A percentile compares a stretch with the other conserved stretches of the same genome.
These are phyloP conservation scores for Boeremia exigua DNA, from an alignment of 2,329 filamentous ascomycete species.

Conservation along the genomic window DNA sequence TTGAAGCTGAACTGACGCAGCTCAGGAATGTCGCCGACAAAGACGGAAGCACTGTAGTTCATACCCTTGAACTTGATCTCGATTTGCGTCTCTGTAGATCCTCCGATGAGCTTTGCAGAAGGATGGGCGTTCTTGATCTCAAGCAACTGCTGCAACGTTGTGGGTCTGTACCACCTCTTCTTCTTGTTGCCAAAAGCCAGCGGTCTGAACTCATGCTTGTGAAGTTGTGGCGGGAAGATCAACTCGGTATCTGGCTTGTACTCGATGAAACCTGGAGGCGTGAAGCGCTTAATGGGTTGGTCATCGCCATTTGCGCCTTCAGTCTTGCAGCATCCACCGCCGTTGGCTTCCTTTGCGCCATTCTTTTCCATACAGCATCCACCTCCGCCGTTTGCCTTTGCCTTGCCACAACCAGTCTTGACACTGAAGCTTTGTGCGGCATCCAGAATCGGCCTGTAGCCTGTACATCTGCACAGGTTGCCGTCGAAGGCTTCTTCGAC, in stretches of 20 bases:
- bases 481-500: constrained; percentile 97
- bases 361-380: constrained; percentile 75
- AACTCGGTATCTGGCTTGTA: constrained; percentile 93
- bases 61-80: constrained; percentile 98
- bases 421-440: constrained; percentile 87
- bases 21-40: constrained; percentile 90
- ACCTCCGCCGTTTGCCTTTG: constrained; percentile 63
- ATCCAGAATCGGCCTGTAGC: constrained; percentile 91
- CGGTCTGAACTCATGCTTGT: constrained; percentile 80
- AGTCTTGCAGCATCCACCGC: constrained; percentile 51
- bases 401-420: constrained; percentile 62
- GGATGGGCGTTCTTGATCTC: constrained; percentile 89
- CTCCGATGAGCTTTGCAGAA: constrained; percentile 90
- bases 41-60: constrained; percentile 88
- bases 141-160: constrained; percentile 83
- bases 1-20: constrained; percentile 80
- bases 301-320: constrained; percentile 47
- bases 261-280: constrained; percentile 88
- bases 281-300: constrained; percentile 68
- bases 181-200: constrained; percentile 92
- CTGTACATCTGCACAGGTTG: constrained; percentile 93
- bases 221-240: constrained; percentile 87
- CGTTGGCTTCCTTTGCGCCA: constrained; percentile 34
- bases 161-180: constrained; percentile 91
- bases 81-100: constrained; percentile 96